Base-by-base conservation (phyloP, 192 early-diverging fungal genomes). In the Phycomyces blakesleeanus region DNA sequence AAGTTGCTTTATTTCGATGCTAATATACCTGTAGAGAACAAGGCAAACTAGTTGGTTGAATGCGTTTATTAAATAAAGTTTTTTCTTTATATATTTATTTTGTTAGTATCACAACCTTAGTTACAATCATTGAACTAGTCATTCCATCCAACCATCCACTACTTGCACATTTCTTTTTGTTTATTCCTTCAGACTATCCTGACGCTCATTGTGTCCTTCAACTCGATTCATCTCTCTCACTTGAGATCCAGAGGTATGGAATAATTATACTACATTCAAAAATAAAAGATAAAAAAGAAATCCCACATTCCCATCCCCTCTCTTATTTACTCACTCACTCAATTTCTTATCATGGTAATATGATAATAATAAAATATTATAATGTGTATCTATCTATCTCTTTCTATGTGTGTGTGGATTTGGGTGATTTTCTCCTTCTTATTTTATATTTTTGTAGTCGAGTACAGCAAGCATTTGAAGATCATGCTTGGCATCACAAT, bases 401-500 rank as follows among this genome's bases (percentile, higher is more conserved):
- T n/a, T n/a, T n/a, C n/a, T n/a, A n/a, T n/a, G n/a, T n/a, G n/a
- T n/a, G n/a, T n/a, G n/a, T n/a, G n/a, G n/a, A n/a, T n/a, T n/a
- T n/a, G n/a, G n/a, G n/a, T n/a, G n/a, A n/a, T n/a, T n/a, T n/a
- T n/a, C n/a, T n/a, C n/a, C n/a, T n/a, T 14, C 14, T 29, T 34
- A 14, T 8, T 20, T 20, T 57, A 20, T 41, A 26, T 37, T 14
- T 51, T 12, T 51, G 20, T 63, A 63, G 61, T 25, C 37, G 53
- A 0, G 39, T 63, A 26, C 61, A 54, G 21, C 27, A 49, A 10
- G 50, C 61, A 11, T 63, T 63, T 53, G 61, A 63, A 16, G 61
- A 63, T 25, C 27, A 63, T 24, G 61, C 51, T 26, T 63, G 61
- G 61, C 61, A 63, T 38, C 61, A 63, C 27, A 63, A 52, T 38